Percentiles rank a stretch among this genome's conserved stretches.
Evolutionary conservation across 495 filamentous ascomycete species (phyloP).

Genomic region (Trypethelium eluteriae): DNA sequence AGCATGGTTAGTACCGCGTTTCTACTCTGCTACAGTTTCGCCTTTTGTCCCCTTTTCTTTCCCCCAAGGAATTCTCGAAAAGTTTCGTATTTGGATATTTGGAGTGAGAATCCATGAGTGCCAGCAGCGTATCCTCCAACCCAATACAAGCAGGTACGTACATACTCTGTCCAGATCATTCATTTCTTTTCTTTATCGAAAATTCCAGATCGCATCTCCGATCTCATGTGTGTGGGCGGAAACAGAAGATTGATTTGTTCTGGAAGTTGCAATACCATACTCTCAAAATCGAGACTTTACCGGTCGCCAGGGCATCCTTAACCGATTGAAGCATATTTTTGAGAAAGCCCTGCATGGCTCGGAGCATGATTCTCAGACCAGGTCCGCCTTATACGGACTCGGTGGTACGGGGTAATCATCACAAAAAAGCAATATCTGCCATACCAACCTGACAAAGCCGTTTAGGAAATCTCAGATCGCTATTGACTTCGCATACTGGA

Average conservation of each 20-base stretch:
- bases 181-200: no score
- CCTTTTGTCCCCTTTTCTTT: no score
- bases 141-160: no score
- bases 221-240: no score
- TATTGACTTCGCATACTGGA: constrained; percentile 38
- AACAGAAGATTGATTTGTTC: neutral
- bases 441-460: neutral
- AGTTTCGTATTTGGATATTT: no score
- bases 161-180: no score
- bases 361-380: neutral
- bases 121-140: no score
- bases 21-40: no score
- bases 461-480: constrained; percentile 35
- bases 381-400: neutral
- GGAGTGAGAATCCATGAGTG: no score
- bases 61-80: no score
- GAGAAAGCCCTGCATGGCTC: neutral
- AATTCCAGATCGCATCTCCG: no score
- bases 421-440: neutral
- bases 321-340: neutral
- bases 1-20: neutral
- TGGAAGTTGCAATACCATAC: neutral
- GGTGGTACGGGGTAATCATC: neutral
- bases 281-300: neutral
- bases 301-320: neutral